Evolutionary conservation across 495 filamentous ascomycete genomes (phyloP).

Genomic region (Penicillium manginii): DNA sequence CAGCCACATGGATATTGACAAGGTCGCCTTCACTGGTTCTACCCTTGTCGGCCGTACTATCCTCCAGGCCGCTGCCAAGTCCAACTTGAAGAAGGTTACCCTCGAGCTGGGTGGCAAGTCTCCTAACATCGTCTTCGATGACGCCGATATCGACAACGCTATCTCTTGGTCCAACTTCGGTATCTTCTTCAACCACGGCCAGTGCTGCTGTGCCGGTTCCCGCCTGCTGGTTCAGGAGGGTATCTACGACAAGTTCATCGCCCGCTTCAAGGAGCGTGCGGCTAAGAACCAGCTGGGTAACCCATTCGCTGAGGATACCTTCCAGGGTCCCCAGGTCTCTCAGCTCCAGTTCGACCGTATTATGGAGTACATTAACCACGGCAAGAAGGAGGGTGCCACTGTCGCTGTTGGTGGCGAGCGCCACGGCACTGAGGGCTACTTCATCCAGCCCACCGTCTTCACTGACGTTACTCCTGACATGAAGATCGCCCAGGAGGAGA

Average conservation of each 20-base stretch:
- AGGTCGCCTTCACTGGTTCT: slow-evolving; percentile 97
- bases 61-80: slow-evolving; percentile 93
- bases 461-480: slow-evolving; percentile 84
- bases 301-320: slow-evolving; percentile 83
- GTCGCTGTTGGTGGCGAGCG: slow-evolving; percentile 86
- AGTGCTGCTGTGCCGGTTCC: slow-evolving; percentile 97
- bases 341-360: slow-evolving; percentile 95
- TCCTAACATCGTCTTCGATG: slow-evolving; percentile 96
- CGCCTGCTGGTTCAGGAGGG: slow-evolving; percentile 94
- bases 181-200: slow-evolving; percentile 99
- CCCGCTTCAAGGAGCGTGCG: slow-evolving; percentile 85
- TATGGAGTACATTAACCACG: slow-evolving; percentile 95
- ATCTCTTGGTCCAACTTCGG: slow-evolving; percentile 99
- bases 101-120: slow-evolving; percentile 98
- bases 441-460: slow-evolving; percentile 98
- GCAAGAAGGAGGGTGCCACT: slow-evolving; percentile 85
- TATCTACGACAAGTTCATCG: slow-evolving; percentile 94
- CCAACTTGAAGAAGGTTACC: slow-evolving; percentile 99
- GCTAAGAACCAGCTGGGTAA: slow-evolving; percentile 85
- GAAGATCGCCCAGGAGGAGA: slow-evolving; percentile 99
- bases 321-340: slow-evolving; percentile 97
- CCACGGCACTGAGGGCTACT: slow-evolving; percentile 89
- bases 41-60: slow-evolving; percentile 88
- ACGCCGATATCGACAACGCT: slow-evolving; percentile 93
- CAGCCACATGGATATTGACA: slow-evolving; percentile 96